phyloP scores from a whole-genome alignment of 345 rosid species.

The Boechera divaricarpa region DNA sequence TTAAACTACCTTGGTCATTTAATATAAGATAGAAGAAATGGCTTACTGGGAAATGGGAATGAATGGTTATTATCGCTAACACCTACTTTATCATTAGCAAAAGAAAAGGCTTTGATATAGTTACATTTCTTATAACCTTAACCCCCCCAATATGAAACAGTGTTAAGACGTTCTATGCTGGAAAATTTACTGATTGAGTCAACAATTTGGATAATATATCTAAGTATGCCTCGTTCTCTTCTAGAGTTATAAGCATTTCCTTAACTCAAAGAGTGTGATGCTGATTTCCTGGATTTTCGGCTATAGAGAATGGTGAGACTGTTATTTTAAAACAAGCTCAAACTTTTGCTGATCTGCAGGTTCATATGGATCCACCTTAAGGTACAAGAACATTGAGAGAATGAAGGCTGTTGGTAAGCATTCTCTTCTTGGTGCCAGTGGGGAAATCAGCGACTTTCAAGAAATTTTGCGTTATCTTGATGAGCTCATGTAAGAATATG shows the following conservation, averaged over 20 bases:
- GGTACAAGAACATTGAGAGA: slow-evolving; percentile 87
- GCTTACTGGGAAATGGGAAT: neutral
- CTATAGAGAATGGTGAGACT: neutral
- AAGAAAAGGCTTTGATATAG: neutral
- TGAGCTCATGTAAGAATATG: slow-evolving; percentile 71
- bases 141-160: neutral
- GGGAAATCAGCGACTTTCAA: slow-evolving; percentile 93
- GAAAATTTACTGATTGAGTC: neutral
- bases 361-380: slow-evolving; percentile 88
- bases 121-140: neutral
- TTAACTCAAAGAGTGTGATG: neutral
- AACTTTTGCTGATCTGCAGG: slow-evolving; percentile 49
- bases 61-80: neutral
- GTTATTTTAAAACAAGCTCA: neutral
- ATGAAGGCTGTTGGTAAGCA: slow-evolving; percentile 83
- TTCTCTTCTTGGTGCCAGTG: slow-evolving; percentile 92
- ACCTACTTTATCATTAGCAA: neutral
- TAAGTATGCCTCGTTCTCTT: neutral
- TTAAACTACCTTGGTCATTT: neutral
- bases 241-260: slow-evolving; percentile 1
- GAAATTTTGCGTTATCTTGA: slow-evolving; percentile 83
- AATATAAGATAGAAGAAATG: neutral
- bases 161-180: neutral
- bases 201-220: neutral
- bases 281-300: slow-evolving; percentile 3